Base-by-base conservation (phyloP, 164 flowering plant species). In the Piper betle region DNA sequence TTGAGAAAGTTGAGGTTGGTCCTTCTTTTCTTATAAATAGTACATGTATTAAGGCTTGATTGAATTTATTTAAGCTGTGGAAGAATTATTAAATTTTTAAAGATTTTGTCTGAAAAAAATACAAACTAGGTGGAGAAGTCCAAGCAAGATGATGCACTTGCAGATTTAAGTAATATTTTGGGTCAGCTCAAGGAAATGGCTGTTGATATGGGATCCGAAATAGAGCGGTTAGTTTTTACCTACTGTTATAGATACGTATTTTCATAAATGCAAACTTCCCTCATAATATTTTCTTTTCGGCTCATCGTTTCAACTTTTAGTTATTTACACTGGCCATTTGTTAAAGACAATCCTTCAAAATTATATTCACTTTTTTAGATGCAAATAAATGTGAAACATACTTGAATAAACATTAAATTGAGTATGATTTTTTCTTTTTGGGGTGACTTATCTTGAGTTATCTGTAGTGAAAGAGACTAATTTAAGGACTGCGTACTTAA, bases 1-100 rank as follows among this genome's bases (percentile, higher is more conserved):
- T 84, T 66, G 82, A 89, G 80, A 76, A 82, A 86, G 82, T 93
- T 57, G 90, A 93, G 90, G 98, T 91, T 64, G 13, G 78, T 73
- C 6, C 43, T 63, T 13, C 20, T 60, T 11, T 9, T 46, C 50
- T 46, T 46, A 33, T 25, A 39, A 13, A 55, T 11, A 9, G 56
- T 18, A 42, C 20, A 16, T 15, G 61, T 39, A 18, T 19, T n/a
- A 19, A 20, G 54, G 16, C 20, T 7, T 25, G 10, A 56, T 12
- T 43, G 10, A 17, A 11, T 57, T 16, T 5, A 39, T 56, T 52
- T 18, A 4, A 1, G 37, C 39, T 13, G 16, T 38, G 4, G 39
- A 12, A 16, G 11, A 37, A 9, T 62, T 38, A 6, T 13, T 54
- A 18, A 19, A 4, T 52, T 55, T 12, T 13, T 37, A 42, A 46